Evolutionary conservation across 78 protist genomes (phyloP), one percentile per base, ranked within the genome.

Genomic region (Cavenderia fasciculata): DNA sequence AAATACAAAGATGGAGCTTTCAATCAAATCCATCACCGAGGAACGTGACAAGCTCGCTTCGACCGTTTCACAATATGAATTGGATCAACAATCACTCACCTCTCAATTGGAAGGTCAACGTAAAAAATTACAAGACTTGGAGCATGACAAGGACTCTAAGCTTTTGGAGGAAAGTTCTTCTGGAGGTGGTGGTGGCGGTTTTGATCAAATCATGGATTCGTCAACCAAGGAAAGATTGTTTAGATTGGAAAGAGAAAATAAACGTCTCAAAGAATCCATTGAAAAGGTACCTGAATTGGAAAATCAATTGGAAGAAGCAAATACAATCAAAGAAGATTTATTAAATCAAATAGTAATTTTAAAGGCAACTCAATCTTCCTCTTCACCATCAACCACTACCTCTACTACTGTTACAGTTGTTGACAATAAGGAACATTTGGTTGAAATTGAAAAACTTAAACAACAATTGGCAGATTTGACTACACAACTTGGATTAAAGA

Each of bases 171-270:
- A 68, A 43, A 62, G 63, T 47, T 29, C 12, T 36, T 8, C 34
- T 59, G 34, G n/a, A 16, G 47, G 21, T 43, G 3, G 19, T 34
- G 76, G 57, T 27, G 78, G 90, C 44, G 29, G 72, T 19, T 65
- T 74, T 25, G 90, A 82, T 44, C 47, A 61, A 33, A 78, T 82
- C 10, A 33, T 56, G 14, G 76, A 65, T 33, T 44, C 65, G 4
- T 40, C 70, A 8, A 68, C 90, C 0, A 68, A 65, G 8, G 90
- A 82, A 56, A 49, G 90, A 57, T 36, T 82, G 33, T 76, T 70
- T n/a, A 59, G 90, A 51, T 68, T 82, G 21, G 90, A 82, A 57
- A 65, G 90, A 68, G 90, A 82, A 27, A 82, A 82, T 23, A 82
- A 82, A 57, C 36, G 78, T 33, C 49, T 68, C 41, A 82, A 82